Conservation (phyloP, 2,329 filamentous ascomycete species). For the Aplosporella prunicola region DNA sequence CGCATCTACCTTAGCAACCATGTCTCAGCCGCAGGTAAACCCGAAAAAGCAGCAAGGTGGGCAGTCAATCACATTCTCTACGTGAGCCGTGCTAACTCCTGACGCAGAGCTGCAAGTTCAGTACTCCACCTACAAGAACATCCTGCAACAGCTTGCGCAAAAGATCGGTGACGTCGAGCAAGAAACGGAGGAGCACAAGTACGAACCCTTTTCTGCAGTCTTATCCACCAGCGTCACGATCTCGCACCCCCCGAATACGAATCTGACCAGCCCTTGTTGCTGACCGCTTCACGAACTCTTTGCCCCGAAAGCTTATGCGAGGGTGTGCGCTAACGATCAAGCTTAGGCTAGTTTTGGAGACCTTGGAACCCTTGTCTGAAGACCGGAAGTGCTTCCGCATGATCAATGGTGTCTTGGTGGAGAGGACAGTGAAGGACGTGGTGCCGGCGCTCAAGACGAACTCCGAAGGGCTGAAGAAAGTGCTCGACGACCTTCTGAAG, state of each 20-base stretch:
- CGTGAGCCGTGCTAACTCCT: constrained; percentile 3
- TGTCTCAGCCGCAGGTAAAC: constrained; percentile 42
- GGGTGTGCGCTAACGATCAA: background rate
- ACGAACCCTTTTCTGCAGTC: constrained; percentile 28
- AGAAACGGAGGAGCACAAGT: constrained; percentile 98
- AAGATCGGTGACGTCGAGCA: constrained; percentile 98
- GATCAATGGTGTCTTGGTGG: constrained; percentile 93
- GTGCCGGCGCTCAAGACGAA: constrained; percentile 87
- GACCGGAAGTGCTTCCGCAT: constrained; percentile 97
- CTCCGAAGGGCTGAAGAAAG: constrained; percentile 85
- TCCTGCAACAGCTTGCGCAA: constrained; percentile 81
- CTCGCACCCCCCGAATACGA: too few species aligned
- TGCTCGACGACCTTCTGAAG: constrained; percentile 88
- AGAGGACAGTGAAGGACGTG: constrained; percentile 88
- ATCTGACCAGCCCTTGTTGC: constrained; percentile 14
- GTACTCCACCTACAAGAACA: constrained; percentile 67
- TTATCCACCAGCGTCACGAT: constrained; percentile 14
- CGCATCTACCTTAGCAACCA: constrained; percentile 22
- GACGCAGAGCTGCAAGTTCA: constrained; percentile 64
- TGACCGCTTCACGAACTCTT: constrained; percentile 16
- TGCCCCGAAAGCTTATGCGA: background rate
- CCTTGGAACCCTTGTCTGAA: constrained; percentile 67
- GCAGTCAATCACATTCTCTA: background rate
- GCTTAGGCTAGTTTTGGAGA: constrained; percentile 85
- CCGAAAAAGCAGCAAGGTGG: constrained; percentile 68